Evolutionary conservation across 768 basidiomycete genomes (phyloP).

Genomic region (Lentinus brumalis): DNA sequence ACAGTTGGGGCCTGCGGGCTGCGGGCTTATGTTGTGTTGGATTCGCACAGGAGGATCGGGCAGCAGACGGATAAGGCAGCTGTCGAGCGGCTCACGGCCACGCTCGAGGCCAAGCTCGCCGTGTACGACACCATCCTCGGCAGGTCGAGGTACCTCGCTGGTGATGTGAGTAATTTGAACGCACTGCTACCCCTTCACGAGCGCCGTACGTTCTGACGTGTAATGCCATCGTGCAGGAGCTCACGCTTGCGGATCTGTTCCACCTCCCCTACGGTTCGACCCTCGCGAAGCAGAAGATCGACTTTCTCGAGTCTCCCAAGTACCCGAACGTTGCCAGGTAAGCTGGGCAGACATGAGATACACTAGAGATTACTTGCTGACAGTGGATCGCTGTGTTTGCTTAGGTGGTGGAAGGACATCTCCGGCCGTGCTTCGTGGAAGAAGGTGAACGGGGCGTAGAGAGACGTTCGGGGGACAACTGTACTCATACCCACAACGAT

Average conservation of each 20-base stretch:
- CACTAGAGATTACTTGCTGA: neutral
- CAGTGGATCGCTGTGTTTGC: neutral
- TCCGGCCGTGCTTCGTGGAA: slow-evolving; percentile 48
- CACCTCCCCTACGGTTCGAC: slow-evolving; percentile 50
- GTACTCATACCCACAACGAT: too few relatives aligned
- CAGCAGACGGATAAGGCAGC: slow-evolving; percentile 34
- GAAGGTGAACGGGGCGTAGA: neutral
- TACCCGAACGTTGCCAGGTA: slow-evolving; percentile 48
- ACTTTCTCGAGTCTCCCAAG: slow-evolving; percentile 32
- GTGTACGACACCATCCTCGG: slow-evolving; percentile 59
- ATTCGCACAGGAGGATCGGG: slow-evolving; percentile 20
- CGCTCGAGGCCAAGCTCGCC: slow-evolving; percentile 45
- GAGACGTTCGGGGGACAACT: too few relatives aligned
- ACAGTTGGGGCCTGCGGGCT: too few relatives aligned
- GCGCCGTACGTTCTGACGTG: neutral
- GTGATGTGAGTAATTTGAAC: slow-evolving; percentile 29
- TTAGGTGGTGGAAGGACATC: slow-evolving; percentile 56
- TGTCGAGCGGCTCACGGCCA: slow-evolving; percentile 29
- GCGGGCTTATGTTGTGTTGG: neutral
- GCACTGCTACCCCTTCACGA: too few relatives aligned
- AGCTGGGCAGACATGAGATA: too few relatives aligned
- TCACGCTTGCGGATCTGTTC: slow-evolving; percentile 61
- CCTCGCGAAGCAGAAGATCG: slow-evolving; percentile 26
- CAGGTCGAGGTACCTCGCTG: slow-evolving; percentile 37
- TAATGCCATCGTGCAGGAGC: slow-evolving; percentile 26